phyloP scores from a whole-genome alignment of 2,329 filamentous ascomycete species.

The Talaromyces piceae region DNA sequence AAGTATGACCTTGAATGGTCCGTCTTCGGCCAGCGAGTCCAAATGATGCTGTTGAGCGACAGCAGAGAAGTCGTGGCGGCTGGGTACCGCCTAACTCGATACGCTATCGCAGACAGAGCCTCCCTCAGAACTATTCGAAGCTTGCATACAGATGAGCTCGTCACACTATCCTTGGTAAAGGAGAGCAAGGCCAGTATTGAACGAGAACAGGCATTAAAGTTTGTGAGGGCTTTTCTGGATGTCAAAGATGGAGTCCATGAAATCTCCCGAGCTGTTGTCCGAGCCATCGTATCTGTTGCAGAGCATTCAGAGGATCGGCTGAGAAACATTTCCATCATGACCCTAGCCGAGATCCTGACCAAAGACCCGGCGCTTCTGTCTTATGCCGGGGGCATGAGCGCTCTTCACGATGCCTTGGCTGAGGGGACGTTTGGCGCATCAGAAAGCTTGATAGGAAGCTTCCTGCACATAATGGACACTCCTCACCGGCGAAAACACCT shows the following conservation, averaged over 20 bases:
- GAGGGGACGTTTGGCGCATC: conserved; percentile 90
- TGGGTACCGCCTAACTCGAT: conserved; percentile 85
- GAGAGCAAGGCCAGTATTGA: conserved; percentile 96
- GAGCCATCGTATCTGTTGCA: conserved; percentile 84
- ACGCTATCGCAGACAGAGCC: conserved; percentile 84
- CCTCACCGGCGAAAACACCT: conserved; percentile 74
- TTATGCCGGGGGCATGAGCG: conserved; percentile 73
- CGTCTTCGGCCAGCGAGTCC: conserved; percentile 85
- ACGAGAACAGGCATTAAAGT: conserved; percentile 93
- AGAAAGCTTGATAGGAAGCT: conserved; percentile 78
- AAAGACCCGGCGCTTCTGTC: conserved; percentile 75
- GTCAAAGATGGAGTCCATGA: conserved; percentile 88
- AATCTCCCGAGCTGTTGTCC: conserved; percentile 76
- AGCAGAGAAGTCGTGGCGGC: conserved; percentile 93
- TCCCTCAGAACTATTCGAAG: conserved; percentile 82
- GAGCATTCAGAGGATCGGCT: conserved; percentile 80
- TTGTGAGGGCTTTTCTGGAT: conserved; percentile 88
- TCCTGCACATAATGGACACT: conserved; percentile 81
- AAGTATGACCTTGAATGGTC: conserved; percentile 98
- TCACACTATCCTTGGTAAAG: conserved; percentile 86
- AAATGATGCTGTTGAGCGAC: conserved; percentile 91
- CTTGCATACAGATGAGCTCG: conserved; percentile 85
- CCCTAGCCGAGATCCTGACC: conserved; percentile 82
- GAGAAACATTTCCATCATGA: conserved; percentile 85
- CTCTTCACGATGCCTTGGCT: conserved; percentile 83